These are phyloP conservation scores for Purpureocillium takamizusanense DNA, from an alignment of 2,329 filamentous ascomycete species.

Conservation along the genomic window DNA sequence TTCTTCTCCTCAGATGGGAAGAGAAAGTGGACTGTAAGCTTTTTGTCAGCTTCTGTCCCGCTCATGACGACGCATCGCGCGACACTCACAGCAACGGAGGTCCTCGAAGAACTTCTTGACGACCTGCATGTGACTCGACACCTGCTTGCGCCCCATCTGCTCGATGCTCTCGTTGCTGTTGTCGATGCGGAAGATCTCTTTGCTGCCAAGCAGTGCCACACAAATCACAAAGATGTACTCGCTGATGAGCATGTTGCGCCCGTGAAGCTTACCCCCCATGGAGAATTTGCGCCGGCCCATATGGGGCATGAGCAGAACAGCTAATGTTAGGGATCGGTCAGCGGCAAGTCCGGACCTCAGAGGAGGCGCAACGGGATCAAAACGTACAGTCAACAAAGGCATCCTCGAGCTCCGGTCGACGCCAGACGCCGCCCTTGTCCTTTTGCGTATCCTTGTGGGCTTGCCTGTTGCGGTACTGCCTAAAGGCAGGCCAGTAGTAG, in stretches of 20 bases:
- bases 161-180: slow-evolving; percentile 34
- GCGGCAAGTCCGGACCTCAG: slow-evolving; percentile 1
- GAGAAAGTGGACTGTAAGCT: slow-evolving; percentile 44
- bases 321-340: slow-evolving; percentile 27
- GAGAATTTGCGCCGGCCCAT: slow-evolving; percentile 60
- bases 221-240: slow-evolving; percentile 50
- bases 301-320: slow-evolving; percentile 54
- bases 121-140: slow-evolving; percentile 64
- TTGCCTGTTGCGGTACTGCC: slow-evolving; percentile 57
- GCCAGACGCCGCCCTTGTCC: slow-evolving; percentile 48
- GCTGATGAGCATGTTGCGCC: slow-evolving; percentile 62
- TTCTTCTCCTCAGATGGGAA: slow-evolving; percentile 48
- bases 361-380: not conserved
- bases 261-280: slow-evolving; percentile 53
- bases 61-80: not conserved
- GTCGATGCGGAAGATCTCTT: slow-evolving; percentile 33
- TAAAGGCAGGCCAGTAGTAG: slow-evolving; percentile 53
- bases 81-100: slow-evolving; percentile 51
- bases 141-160: slow-evolving; percentile 51
- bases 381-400: slow-evolving; percentile 59
- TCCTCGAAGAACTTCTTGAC: slow-evolving; percentile 57
- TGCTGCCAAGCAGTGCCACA: slow-evolving; percentile 27
- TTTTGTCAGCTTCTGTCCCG: not conserved
- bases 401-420: slow-evolving; percentile 48
- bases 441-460: slow-evolving; percentile 52